Conservation (phyloP, 192 early-diverging fungal species). For the Podila minutissima region DNA sequence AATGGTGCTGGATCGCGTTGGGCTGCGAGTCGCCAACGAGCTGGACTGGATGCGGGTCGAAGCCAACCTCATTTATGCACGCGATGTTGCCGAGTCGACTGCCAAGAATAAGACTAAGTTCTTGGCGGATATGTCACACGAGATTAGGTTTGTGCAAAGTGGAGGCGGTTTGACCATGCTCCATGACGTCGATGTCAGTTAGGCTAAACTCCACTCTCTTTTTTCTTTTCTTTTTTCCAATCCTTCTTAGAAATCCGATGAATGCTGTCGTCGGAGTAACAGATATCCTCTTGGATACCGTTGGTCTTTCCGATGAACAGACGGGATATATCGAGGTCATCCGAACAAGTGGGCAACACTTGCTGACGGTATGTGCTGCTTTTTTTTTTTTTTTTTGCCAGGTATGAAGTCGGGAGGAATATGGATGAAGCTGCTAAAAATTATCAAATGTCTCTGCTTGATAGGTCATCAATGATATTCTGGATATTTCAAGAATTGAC, state of each 20-base stretch:
- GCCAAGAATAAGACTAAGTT: conserved; percentile 67
- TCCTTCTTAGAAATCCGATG: conserved; percentile 59
- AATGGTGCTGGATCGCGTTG: conserved; percentile 39
- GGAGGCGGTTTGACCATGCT: neutral
- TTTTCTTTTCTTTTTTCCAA: neutral
- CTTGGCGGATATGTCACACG: conserved; percentile 66
- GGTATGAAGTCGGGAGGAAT: neutral
- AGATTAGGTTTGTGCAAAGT: conserved; percentile 52
- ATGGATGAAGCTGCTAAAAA: neutral
- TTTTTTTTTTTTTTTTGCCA: conserved; percentile 14
- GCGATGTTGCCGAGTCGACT: conserved; percentile 57
- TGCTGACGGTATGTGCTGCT: conserved; percentile 56
- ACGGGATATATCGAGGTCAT: conserved; percentile 62
- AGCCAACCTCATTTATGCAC: conserved; percentile 50
- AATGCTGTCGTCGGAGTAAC: conserved; percentile 65
- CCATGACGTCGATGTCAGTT: neutral
- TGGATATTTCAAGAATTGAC: conserved; percentile 65
- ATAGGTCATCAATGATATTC: conserved; percentile 65
- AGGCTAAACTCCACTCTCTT: neutral
- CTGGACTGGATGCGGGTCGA: conserved; percentile 51
- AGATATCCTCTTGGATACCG: conserved; percentile 59
- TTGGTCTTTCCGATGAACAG: conserved; percentile 57
- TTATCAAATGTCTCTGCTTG: neutral
- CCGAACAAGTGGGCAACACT: conserved; percentile 64
- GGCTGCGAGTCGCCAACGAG: conserved; percentile 51